Evolutionary conservation across 164 flowering plant genomes (phyloP).

Genomic region (Vitis cinerea): DNA sequence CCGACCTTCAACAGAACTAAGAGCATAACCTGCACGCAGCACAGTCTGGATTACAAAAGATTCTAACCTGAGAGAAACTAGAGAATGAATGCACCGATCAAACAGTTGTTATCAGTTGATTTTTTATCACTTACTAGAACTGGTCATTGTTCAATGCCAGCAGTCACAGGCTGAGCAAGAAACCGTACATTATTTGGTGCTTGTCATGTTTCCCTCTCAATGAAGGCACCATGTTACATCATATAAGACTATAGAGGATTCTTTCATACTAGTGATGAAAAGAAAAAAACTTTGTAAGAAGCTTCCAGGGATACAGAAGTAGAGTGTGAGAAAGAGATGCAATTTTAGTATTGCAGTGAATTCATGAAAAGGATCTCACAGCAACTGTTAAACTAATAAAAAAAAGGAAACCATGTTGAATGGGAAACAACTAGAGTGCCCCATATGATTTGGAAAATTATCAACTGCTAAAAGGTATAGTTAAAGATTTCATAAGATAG

Average conservation of each 20-base stretch:
- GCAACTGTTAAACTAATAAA: not conserved
- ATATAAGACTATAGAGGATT: not conserved
- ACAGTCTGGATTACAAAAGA: slow-evolving; percentile 7
- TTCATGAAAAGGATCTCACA: not conserved
- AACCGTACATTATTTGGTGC: not conserved
- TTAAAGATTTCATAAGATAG: not conserved
- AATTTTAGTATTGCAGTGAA: not conserved
- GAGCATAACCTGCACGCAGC: slow-evolving; percentile 82
- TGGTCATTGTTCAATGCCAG: not conserved
- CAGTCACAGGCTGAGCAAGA: not conserved
- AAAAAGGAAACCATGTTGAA: too few species aligned
- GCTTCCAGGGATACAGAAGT: not conserved
- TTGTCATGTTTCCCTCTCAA: not conserved
- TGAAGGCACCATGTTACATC: not conserved
- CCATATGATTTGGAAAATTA: not conserved
- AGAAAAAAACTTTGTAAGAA: not conserved
- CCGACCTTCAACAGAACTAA: slow-evolving; percentile 97
- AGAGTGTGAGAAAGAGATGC: not conserved
- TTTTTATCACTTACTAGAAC: too few species aligned
- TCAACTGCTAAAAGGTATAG: not conserved
- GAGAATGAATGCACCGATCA: not conserved
- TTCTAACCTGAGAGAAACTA: not conserved
- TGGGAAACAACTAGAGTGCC: too few species aligned
- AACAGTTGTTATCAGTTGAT: too few species aligned
- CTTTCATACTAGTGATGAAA: not conserved